Conservation (phyloP, 108 stramenopile genomes). For the Skeletonema grethae region DNA sequence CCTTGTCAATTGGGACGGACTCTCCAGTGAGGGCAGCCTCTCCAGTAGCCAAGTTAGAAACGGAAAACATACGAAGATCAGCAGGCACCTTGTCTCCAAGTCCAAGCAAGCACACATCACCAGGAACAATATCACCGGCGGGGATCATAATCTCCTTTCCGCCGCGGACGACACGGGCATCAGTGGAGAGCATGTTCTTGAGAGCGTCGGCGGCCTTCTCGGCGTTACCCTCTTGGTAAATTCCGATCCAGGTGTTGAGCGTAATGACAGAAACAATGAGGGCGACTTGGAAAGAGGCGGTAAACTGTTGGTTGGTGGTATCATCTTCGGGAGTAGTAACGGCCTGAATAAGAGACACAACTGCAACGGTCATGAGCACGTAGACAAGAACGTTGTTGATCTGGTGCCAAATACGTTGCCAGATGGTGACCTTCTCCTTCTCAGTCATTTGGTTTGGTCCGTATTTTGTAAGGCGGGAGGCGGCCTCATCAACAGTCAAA, state of each 20-base stretch:
- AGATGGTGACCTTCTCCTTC: slow-evolving; percentile 62
- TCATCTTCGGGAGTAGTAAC: slow-evolving; percentile 41
- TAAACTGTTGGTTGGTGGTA: slow-evolving; percentile 25
- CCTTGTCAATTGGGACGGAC: slow-evolving; percentile 88
- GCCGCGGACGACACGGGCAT: slow-evolving; percentile 69
- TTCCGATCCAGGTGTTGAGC: slow-evolving; percentile 81
- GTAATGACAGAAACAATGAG: slow-evolving; percentile 69
- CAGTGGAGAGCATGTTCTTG: slow-evolving; percentile 81
- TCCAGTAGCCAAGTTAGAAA: slow-evolving; percentile 69
- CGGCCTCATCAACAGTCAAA: slow-evolving; percentile 63
- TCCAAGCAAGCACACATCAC: slow-evolving; percentile 72
- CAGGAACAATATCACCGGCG: slow-evolving; percentile 71
- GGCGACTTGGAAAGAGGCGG: slow-evolving; percentile 67
- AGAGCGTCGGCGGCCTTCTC: slow-evolving; percentile 80
- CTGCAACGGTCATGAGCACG: slow-evolving; percentile 72
- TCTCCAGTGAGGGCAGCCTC: slow-evolving; percentile 95
- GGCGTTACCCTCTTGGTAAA: slow-evolving; percentile 82
- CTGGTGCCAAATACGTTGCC: slow-evolving; percentile 76
- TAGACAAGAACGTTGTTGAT: slow-evolving; percentile 77
- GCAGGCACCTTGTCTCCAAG: slow-evolving; percentile 87
- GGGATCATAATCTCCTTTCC: slow-evolving; percentile 71
- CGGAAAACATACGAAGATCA: slow-evolving; percentile 85
- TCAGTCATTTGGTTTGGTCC: slow-evolving; percentile 73
- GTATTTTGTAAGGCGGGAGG: slow-evolving; percentile 56
- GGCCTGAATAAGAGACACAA: slow-evolving; percentile 62